A percentile compares a stretch with the other conserved stretches of the same genome.
Evolutionary conservation across 192 early-diverging fungal genomes (phyloP).

Genomic region (Oehlia diaphana): DNA sequence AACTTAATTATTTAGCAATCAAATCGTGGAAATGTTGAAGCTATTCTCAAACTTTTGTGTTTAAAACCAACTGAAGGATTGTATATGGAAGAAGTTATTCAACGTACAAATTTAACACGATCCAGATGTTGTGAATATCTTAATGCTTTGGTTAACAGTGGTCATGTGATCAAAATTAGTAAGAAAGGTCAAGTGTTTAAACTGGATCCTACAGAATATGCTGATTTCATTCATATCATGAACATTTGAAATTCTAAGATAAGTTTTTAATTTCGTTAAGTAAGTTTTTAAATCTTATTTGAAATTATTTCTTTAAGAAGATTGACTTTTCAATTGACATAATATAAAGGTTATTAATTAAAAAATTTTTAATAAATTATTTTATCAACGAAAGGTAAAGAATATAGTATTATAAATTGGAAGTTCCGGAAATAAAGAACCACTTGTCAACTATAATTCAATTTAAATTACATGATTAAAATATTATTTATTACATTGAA

Average conservation of each 20-base stretch:
- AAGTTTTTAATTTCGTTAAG: too few species aligned
- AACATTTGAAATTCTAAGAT: neutral
- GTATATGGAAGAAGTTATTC: constrained; percentile 22
- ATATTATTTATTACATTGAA: constrained; percentile 20
- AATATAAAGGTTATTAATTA: too few species aligned
- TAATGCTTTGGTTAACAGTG: neutral
- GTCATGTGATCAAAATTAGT: constrained; percentile 11
- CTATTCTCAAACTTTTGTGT: constrained; percentile 6
- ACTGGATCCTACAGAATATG: neutral
- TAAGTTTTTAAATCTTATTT: too few species aligned
- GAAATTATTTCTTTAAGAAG: too few species aligned
- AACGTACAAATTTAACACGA: neutral
- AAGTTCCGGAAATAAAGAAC: constrained; percentile 93
- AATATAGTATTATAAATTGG: constrained; percentile 46
- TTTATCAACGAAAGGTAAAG: neutral
- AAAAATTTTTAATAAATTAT: neutral
- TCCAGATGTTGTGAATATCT: constrained; percentile 18
- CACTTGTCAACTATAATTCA: constrained; percentile 83
- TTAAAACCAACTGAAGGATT: constrained; percentile 7
- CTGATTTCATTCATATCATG: neutral
- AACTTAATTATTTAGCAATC: neutral
- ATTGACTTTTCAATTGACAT: too few species aligned
- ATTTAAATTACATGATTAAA: neutral
- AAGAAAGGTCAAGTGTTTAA: constrained; percentile 16
- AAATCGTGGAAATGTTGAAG: constrained; percentile 20